phyloP scores from a whole-genome alignment of 78 protist species.

The Guillardia theta region DNA sequence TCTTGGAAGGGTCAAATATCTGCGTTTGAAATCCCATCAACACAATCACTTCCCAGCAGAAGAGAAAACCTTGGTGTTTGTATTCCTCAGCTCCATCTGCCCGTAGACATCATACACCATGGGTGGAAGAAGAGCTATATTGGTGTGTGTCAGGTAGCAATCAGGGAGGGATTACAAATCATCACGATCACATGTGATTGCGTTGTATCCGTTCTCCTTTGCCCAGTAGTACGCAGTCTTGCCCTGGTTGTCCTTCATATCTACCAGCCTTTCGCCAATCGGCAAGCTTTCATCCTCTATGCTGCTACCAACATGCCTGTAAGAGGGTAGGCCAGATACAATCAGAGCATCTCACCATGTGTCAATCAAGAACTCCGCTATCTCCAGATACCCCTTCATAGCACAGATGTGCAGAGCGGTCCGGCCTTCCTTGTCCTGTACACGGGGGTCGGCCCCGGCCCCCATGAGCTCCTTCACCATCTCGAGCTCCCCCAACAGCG shows the following conservation, averaged over 20 bases:
- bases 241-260: not conserved
- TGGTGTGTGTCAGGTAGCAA: not conserved
- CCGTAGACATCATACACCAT: not conserved
- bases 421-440: not conserved
- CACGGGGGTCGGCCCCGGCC: not conserved
- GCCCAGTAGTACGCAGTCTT: conserved; percentile 17
- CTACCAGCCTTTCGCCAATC: not conserved
- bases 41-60: not conserved
- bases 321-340: not conserved
- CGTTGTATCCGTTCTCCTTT: not conserved
- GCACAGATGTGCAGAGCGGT: not conserved
- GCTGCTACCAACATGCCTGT: not conserved
- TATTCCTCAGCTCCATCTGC: not conserved
- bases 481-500: not conserved
- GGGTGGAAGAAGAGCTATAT: not conserved
- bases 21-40: not conserved
- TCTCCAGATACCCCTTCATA: not conserved
- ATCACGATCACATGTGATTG: not conserved
- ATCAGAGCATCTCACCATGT: not conserved
- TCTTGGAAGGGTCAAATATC: not conserved
- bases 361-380: not conserved
- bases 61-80: not conserved
- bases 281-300: not conserved
- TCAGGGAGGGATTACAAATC: too few relatives aligned
- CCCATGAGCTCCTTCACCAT: not conserved